A percentile compares a stretch with the other conserved stretches of the same genome.
These are phyloP conservation scores for Capillidium rhysosporum DNA, from an alignment of 371 early-diverging fungal species.

Conservation along the genomic window DNA sequence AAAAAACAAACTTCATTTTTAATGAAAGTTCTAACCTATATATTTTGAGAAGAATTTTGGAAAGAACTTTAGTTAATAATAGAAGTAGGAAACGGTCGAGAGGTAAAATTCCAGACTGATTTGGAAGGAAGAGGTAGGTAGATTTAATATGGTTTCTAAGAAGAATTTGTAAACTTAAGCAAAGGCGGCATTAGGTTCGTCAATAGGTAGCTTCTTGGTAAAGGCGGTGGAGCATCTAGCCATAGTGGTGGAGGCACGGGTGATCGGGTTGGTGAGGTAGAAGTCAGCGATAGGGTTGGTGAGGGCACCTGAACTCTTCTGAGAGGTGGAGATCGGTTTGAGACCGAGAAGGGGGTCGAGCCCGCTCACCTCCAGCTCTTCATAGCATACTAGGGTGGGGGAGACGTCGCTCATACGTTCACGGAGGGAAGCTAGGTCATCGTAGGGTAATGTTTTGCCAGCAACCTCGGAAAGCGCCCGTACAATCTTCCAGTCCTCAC, in stretches of 20 bases:
- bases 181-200: not conserved
- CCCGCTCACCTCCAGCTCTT: constrained; percentile 33
- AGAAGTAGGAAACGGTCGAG: too few relatives aligned
- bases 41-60: too few relatives aligned
- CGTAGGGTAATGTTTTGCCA: constrained; percentile 74
- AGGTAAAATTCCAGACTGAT: too few relatives aligned
- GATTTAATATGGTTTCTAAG: too few relatives aligned
- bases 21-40: too few relatives aligned
- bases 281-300: constrained; percentile 56
- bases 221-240: constrained; percentile 77
- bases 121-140: too few relatives aligned
- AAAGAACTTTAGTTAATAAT: too few relatives aligned
- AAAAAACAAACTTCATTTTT: too few relatives aligned
- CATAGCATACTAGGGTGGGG: constrained; percentile 61
- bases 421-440: constrained; percentile 59
- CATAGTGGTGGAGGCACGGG: constrained; percentile 88
- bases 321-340: constrained; percentile 22
- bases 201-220: not conserved
- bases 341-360: constrained; percentile 39
- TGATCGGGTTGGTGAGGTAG: constrained; percentile 87
- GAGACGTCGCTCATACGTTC: constrained; percentile 70
- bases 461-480: constrained; percentile 85
- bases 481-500: constrained; percentile 96
- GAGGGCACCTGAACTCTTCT: constrained; percentile 20
- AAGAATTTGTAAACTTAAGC: not conserved